phyloP scores from a whole-genome alignment of 768 basidiomycete genomes.

The Sistotremastrum suecicum region DNA sequence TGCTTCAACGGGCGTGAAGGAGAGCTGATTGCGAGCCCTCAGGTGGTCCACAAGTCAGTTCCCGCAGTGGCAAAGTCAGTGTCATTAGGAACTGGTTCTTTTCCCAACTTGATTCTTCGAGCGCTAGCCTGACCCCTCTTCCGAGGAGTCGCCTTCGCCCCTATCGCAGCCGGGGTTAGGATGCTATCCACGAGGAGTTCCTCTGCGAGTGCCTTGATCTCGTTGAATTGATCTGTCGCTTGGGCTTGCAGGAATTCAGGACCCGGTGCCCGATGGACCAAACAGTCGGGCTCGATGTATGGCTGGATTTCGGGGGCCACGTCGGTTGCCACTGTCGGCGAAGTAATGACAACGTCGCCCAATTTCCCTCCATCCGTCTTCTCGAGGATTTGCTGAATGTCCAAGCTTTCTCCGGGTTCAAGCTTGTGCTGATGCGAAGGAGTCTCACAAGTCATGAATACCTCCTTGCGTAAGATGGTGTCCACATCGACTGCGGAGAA shows the following conservation, averaged over 20 bases:
- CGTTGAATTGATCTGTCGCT: slow-evolving; percentile 53
- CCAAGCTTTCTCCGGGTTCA: slow-evolving; percentile 75
- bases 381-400: slow-evolving; percentile 48
- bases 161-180: no score
- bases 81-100: no score
- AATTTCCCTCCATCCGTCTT: slow-evolving; percentile 53
- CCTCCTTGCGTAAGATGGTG: slow-evolving; percentile 83
- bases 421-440: slow-evolving; percentile 80
- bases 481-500: slow-evolving; percentile 96
- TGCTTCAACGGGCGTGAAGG: no score
- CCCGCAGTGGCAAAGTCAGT: no score
- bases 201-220: slow-evolving; percentile 57
- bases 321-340: slow-evolving; percentile 11
- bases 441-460: slow-evolving; percentile 90
- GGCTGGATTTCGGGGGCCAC: slow-evolving; percentile 27
- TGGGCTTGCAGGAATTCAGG: slow-evolving; percentile 67
- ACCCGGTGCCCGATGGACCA: slow-evolving; percentile 47
- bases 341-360: slow-evolving; percentile 37
- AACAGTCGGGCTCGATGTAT: slow-evolving; percentile 43
- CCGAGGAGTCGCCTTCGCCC: no score
- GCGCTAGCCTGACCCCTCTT: no score
- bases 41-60: no score
- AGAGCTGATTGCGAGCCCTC: no score
- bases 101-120: no score
- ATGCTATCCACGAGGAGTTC: no score